phyloP scores from a whole-genome alignment of 352 stramenopile genomes.

The Globisporangium cylindrosporum region DNA sequence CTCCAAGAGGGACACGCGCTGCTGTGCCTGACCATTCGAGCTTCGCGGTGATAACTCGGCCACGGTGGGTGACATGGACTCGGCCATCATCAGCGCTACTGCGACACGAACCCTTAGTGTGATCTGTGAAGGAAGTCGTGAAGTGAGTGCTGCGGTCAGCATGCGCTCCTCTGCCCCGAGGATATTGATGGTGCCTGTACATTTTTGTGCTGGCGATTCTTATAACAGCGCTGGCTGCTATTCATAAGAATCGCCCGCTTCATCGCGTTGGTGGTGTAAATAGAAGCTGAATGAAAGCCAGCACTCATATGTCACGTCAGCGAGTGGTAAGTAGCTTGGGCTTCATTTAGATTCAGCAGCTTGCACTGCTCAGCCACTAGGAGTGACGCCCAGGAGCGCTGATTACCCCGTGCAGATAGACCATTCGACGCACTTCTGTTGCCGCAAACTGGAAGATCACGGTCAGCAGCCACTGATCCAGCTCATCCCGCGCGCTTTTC shows the following conservation, averaged over 20 bases:
- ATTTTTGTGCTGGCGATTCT: not conserved
- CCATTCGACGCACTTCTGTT: not conserved
- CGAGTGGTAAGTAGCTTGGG: not conserved
- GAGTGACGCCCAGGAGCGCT: constrained; percentile 6
- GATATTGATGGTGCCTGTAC: not conserved
- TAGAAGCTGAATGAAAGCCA: not conserved
- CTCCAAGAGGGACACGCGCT: not conserved
- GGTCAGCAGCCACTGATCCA: constrained; percentile 1
- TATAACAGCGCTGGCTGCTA: not conserved
- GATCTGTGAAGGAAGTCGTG: not conserved
- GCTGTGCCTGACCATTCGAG: not conserved
- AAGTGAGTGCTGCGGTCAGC: not conserved
- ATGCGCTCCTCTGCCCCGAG: not conserved
- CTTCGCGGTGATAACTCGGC: not conserved
- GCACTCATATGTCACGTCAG: not conserved
- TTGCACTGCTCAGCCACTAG: not conserved
- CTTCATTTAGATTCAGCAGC: not conserved
- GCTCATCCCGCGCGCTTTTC: not conserved
- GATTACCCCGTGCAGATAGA: constrained; percentile 4
- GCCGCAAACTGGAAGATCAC: constrained; percentile 7
- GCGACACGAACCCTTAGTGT: not conserved
- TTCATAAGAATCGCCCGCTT: not conserved
- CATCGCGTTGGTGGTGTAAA: not conserved
- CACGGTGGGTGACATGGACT: not conserved
- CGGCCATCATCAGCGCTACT: not conserved